Evolutionary conservation across 371 early-diverging fungal species (phyloP).

Genomic region (Mucor circinelloides): DNA sequence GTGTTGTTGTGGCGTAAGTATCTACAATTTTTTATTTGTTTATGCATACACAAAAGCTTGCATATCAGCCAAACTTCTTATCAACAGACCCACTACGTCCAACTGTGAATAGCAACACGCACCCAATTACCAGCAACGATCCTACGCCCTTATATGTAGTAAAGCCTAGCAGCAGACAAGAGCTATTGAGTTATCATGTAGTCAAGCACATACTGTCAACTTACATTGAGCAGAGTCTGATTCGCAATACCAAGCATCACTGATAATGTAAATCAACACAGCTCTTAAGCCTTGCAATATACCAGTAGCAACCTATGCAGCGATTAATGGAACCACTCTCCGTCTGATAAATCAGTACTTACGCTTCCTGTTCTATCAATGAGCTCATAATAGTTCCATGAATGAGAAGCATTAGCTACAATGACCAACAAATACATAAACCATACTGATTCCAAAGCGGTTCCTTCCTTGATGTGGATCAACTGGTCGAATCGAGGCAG

Average conservation of each 20-base stretch:
- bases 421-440: conserved; percentile 37
- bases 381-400: conserved; percentile 58
- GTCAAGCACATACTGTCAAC: conserved; percentile 4
- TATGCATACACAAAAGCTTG: neutral
- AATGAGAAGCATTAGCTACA: conserved; percentile 41
- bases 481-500: conserved; percentile 46
- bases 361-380: conserved; percentile 58
- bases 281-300: conserved; percentile 76
- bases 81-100: conserved; percentile 13
- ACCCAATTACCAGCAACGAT: conserved; percentile 48
- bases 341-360: conserved; percentile 4
- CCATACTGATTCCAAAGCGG: conserved; percentile 12
- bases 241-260: conserved; percentile 68
- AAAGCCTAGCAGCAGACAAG: conserved; percentile 25
- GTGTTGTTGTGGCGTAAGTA: neutral
- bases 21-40: neutral
- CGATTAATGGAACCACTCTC: conserved; percentile 51
- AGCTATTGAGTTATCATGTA: neutral
- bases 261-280: conserved; percentile 70
- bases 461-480: conserved; percentile 33
- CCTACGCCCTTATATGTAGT: conserved; percentile 46
- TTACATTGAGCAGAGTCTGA: conserved; percentile 69
- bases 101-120: conserved; percentile 49
- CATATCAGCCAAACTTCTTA: conserved; percentile 7
- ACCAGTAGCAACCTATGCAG: conserved; percentile 71